Evolutionary conservation across 1,284 basidiomycete species (phyloP), one percentile per base, ranked within the genome.

Genomic region (Earliella scabrosa): DNA sequence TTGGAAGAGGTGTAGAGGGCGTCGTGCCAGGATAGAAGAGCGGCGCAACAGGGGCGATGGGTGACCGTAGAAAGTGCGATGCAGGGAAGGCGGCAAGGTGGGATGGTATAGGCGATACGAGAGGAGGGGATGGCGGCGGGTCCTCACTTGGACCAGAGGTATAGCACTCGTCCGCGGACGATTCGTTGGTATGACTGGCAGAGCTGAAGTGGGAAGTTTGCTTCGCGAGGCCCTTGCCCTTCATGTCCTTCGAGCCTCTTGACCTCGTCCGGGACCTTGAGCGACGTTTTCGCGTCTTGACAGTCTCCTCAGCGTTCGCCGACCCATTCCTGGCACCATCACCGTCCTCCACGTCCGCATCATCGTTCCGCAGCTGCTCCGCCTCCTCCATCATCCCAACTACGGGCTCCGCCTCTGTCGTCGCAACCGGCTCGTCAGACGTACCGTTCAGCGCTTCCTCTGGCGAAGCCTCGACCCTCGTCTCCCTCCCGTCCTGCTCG

Each of bases 201-300:
- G 66, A 62, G 78, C 78, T 50, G 76, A 74, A 18, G 74, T 74
- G 63, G 76, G 73, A 46, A 61, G 72, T 52, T 70, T 77, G 54
- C 71, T 70, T 80, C 76, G 63, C 68, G 34, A 43, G 20, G 3
- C 50, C 70, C 73, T 86, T 88, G 41, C 76, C 78, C 67, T 85
- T 87, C 67, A 88, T 74, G 68, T 92, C 90, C 64, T 82, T 86
- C 1, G 90, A 92, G 24, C 83, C 81, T 65, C 90, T 77, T 18
- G 89, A 90, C 39, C 89, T 80, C 32, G 89, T 88, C 18, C 90
- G 82, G 26, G 90, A 92, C 50, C 90, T 83, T 45, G 85, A 86
- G 35, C 90, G 85, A 50, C 89, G 82, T 71, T 83, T 88, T n/a
- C 68, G 58, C 11, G 68, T 64, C 53, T 66, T 51, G 31, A 47